Evolutionary conservation across 108 stramenopile genomes (phyloP).

Genomic region (Mediolabrus comicus): DNA sequence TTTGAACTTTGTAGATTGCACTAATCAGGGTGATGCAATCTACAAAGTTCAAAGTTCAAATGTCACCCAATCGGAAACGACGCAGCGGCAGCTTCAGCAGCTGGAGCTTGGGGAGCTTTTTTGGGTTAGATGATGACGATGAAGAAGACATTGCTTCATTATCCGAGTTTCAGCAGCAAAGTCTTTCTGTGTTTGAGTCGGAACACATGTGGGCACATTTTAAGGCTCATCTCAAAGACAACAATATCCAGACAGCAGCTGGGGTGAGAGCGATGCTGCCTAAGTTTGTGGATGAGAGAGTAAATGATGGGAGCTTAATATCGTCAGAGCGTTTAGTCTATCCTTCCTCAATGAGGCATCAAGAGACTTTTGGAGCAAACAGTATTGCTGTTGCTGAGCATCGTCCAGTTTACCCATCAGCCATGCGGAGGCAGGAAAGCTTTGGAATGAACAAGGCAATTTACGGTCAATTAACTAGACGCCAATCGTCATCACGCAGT

Average conservation of each 20-base stretch:
- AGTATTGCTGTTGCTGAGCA: no score
- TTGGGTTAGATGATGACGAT: neutral
- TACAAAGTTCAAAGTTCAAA: no score
- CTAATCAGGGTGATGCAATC: no score
- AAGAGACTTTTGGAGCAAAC: no score
- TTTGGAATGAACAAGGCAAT: neutral
- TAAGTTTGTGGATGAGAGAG: neutral
- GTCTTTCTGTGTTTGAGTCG: constrained; percentile 1
- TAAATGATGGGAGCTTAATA: neutral
- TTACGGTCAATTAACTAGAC: neutral
- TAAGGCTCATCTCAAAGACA: neutral
- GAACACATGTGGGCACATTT: constrained; percentile 3
- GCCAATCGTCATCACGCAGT: neutral
- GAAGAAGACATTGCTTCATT: neutral
- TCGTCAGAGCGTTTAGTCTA: neutral
- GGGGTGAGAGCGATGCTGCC: neutral
- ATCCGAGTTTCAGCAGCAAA: neutral
- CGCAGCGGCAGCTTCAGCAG: neutral
- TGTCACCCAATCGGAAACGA: no score
- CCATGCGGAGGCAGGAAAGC: neutral
- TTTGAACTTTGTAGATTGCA: no score
- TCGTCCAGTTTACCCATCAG: no score
- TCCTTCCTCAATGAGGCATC: neutral
- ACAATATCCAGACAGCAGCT: neutral
- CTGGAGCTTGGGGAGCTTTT: neutral